These are phyloP conservation scores for Cryptococcus sp. DNA, from an alignment of 1,284 basidiomycete species.

Conservation along the genomic window DNA sequence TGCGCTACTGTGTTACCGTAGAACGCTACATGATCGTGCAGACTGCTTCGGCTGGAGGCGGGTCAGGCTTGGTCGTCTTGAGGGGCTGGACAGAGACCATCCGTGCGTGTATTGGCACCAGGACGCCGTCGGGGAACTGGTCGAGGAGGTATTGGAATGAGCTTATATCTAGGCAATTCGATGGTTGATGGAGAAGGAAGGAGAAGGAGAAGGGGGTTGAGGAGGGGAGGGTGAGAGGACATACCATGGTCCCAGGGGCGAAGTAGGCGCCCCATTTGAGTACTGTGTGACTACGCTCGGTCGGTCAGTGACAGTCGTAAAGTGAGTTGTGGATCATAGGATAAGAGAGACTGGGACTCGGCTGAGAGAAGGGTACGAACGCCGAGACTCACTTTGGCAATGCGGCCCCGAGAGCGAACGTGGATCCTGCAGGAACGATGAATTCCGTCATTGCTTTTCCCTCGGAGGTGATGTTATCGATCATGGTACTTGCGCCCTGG, in stretches of 20 bases:
- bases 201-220: too few species aligned
- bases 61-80: slow-evolving; percentile 15
- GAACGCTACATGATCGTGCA: slow-evolving; percentile 25
- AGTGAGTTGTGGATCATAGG: not conserved
- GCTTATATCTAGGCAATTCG: not conserved
- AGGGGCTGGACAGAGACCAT: slow-evolving; percentile 46
- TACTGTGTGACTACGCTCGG: slow-evolving; percentile 22
- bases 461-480: slow-evolving; percentile 36
- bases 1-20: not conserved
- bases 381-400: slow-evolving; percentile 26
- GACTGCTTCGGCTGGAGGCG: slow-evolving; percentile 17
- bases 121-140: slow-evolving; percentile 41
- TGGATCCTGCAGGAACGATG: slow-evolving; percentile 39
- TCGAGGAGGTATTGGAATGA: not conserved
- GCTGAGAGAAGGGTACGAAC: too few species aligned
- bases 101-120: slow-evolving; percentile 42
- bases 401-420: slow-evolving; percentile 42
- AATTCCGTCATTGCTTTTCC: slow-evolving; percentile 35
- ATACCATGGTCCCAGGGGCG: slow-evolving; percentile 43
- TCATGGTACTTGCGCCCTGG: slow-evolving; percentile 37
- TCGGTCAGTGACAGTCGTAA: not conserved
- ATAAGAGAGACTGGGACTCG: not conserved
- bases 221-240: slow-evolving; percentile 2
- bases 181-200: not conserved
- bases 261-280: slow-evolving; percentile 41